Conservation (phyloP, 257 asterid species). For the Craterostigma plantagineum region DNA sequence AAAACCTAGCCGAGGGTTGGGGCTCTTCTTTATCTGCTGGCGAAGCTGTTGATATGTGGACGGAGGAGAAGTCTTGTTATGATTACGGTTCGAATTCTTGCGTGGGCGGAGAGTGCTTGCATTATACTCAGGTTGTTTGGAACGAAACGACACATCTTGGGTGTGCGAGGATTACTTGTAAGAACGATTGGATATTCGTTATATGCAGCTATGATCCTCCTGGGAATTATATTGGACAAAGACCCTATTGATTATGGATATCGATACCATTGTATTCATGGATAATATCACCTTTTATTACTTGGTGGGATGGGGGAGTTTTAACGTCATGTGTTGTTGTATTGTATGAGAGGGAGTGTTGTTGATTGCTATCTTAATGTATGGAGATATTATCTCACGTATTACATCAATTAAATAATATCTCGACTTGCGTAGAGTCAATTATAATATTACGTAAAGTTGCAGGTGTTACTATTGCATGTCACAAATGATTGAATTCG, state of each 20-base stretch:
- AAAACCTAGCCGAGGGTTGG: neutral
- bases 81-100: neutral
- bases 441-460: too few species aligned
- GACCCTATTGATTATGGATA: conserved; percentile 20
- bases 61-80: neutral
- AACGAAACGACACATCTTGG: conserved; percentile 16
- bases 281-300: too few species aligned
- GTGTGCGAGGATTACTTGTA: conserved; percentile 24
- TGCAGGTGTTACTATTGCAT: too few species aligned
- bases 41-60: neutral
- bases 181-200: conserved; percentile 18
- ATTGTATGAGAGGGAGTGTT: too few species aligned
- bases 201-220: conserved; percentile 35
- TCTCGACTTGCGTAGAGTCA: too few species aligned
- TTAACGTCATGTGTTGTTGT: too few species aligned
- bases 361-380: too few species aligned
- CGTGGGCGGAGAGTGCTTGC: conserved; percentile 20
- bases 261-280: too few species aligned
- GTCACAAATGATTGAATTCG: too few species aligned
- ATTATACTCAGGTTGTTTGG: conserved; percentile 40
- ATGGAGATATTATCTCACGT: too few species aligned
- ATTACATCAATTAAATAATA: too few species aligned
- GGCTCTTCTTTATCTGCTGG: neutral
- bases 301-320: too few species aligned
- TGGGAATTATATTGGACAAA: conserved; percentile 27